Conservation (phyloP, 306 rosid genomes). For the Clitoria ternatea region DNA sequence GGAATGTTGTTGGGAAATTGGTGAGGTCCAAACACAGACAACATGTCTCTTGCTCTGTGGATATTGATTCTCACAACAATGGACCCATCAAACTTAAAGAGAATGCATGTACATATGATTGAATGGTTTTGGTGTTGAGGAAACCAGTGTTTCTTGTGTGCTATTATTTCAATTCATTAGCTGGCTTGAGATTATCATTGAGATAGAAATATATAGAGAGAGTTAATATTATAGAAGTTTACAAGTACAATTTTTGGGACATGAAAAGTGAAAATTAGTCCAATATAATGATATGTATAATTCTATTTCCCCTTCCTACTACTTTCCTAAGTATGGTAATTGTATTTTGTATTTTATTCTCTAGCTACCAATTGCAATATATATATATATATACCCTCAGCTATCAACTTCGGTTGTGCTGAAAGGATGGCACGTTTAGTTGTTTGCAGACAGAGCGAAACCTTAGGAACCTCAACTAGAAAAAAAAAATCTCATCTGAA, state of each 20-base stretch:
- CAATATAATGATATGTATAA: background rate
- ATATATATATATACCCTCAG: background rate
- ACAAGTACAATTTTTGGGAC: background rate
- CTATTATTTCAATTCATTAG: slow-evolving; percentile 2
- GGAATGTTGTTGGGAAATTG: slow-evolving; percentile 65
- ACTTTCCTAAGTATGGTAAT: no score
- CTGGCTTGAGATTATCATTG: background rate
- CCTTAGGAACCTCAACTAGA: no score
- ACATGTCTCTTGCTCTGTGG: slow-evolving; percentile 47
- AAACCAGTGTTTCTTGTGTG: slow-evolving; percentile 6
- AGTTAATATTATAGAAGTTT: background rate
- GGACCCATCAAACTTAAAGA: slow-evolving; percentile 51
- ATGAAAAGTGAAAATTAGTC: background rate
- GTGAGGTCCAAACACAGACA: slow-evolving; percentile 57
- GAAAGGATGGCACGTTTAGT: no score
- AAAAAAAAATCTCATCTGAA: no score
- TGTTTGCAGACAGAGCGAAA: no score
- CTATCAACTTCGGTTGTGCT: background rate
- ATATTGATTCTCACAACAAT: slow-evolving; percentile 38
- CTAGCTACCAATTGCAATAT: no score
- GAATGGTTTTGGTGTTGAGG: slow-evolving; percentile 20
- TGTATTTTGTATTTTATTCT: no score
- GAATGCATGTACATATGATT: slow-evolving; percentile 46
- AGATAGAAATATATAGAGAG: no score
- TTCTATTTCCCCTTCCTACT: background rate